A percentile compares a stretch with the other conserved stretches of the same genome.
These are phyloP conservation scores for Beauveria brongniartii DNA, from an alignment of 2,329 filamentous ascomycete genomes.

Conservation along the genomic window DNA sequence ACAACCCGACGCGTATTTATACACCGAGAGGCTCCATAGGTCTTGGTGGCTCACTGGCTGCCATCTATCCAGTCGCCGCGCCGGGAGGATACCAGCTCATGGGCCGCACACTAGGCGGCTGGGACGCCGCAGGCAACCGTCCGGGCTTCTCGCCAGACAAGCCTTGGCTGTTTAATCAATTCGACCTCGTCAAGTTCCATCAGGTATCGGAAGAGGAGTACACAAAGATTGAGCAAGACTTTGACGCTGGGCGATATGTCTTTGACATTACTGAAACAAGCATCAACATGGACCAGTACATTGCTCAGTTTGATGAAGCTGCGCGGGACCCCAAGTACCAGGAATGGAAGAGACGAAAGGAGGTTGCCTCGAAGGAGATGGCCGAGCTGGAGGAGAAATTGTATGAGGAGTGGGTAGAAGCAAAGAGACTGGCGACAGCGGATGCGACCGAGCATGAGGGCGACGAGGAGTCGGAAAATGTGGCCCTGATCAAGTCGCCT, in stretches of 20 bases:
- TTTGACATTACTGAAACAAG: constrained; percentile 19
- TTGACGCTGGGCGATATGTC: constrained; percentile 20
- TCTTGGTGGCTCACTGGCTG: constrained; percentile 23
- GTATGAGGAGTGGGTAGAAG: constrained; percentile 16
- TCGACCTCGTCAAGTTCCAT: constrained; percentile 24
- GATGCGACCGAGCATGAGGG: constrained; percentile 6
- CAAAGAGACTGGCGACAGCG: constrained; percentile 12
- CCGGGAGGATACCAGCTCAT: constrained; percentile 29
- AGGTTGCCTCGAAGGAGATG: constrained; percentile 3
- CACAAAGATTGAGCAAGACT: constrained; percentile 18
- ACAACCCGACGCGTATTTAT: constrained; percentile 22
- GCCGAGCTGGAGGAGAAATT: constrained; percentile 23
- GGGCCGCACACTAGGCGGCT: constrained; percentile 22
- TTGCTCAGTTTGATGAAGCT: constrained; percentile 16
- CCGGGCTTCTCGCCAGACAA: constrained; percentile 19
- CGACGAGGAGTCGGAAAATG: constrained; percentile 15
- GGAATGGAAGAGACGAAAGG: constrained; percentile 15
- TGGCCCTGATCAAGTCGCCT: constrained; percentile 31
- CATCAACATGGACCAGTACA: constrained; percentile 23
- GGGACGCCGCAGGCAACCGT: constrained; percentile 23
- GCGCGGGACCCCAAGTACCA: constrained; percentile 13
- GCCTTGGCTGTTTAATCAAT: constrained; percentile 27
- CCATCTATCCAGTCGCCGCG: constrained; percentile 22
- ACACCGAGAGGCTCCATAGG: constrained; percentile 26
- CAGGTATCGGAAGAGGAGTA: constrained; percentile 24